phyloP scores from a whole-genome alignment of 2,329 filamentous ascomycete species.

The Colletotrichum cuscutae region DNA sequence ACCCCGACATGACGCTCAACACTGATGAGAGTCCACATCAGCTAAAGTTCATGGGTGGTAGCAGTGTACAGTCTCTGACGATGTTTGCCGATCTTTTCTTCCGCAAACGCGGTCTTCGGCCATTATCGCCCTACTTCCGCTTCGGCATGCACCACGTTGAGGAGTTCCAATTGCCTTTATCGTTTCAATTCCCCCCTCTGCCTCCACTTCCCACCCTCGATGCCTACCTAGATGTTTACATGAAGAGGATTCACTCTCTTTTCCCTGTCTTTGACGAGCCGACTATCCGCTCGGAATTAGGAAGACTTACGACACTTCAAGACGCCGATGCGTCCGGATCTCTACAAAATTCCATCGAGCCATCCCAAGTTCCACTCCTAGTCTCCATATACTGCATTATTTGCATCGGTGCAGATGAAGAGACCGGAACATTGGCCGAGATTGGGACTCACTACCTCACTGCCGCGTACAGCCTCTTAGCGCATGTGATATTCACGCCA shows the following conservation, averaged over 20 bases:
- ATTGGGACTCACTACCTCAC: constrained; percentile 30
- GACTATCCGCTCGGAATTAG: constrained; percentile 29
- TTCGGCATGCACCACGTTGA: constrained; percentile 39
- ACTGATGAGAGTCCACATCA: constrained; percentile 38
- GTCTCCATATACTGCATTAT: constrained; percentile 35
- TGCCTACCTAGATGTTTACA: constrained; percentile 34
- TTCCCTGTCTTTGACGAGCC: constrained; percentile 37
- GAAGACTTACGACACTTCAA: constrained; percentile 4
- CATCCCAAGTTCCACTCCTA: constrained; percentile 18
- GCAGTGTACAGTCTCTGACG: constrained; percentile 39
- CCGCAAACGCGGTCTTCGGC: constrained; percentile 33
- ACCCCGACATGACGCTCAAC: constrained; percentile 39
- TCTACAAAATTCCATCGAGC: background rate
- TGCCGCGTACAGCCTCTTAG: constrained; percentile 36
- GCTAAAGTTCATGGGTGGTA: constrained; percentile 38
- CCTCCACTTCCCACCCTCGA: constrained; percentile 24
- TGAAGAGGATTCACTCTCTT: constrained; percentile 37
- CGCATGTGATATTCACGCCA: constrained; percentile 35
- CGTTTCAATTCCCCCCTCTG: constrained; percentile 26
- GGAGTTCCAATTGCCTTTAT: constrained; percentile 37
- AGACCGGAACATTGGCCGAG: constrained; percentile 22
- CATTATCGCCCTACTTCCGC: constrained; percentile 36
- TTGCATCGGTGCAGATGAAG: constrained; percentile 37
- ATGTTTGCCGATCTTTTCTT: constrained; percentile 40
- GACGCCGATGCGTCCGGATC: background rate